Base-by-base conservation (phyloP, 306 rosid species). In the Quercus suber region DNA sequence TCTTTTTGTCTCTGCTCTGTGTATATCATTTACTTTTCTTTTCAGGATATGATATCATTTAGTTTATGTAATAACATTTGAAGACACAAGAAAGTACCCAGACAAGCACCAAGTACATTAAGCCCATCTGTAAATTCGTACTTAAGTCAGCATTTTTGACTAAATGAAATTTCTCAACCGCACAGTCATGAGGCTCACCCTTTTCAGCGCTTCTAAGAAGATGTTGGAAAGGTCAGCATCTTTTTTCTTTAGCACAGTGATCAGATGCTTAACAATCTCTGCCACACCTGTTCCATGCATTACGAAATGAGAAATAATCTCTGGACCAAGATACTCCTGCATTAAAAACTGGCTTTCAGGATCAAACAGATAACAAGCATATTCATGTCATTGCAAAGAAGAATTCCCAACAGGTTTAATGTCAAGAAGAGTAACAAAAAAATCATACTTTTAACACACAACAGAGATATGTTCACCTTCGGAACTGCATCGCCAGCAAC, bases 241-340 rank as follows among this genome's bases (percentile, higher is more conserved):
- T 57, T 83, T 86, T 86, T 90, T 95, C 88, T 83, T 95, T 60
- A 95, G 81, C 76, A 71, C 82, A 45, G 90, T 85, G 80, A 95
- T 91, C 61, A 95, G 86, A 88, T 89, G 74, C 82, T 91, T 95
- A 78, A 95, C 86, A 78, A 91, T 89, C 76, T 91, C 96, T 8
- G 92, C 81, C 73, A 90, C 92, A 79, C 87, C 83, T 73, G 91
- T 55, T 77, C 98, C 99, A 73, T 95, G 96, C 90, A 89, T 89
- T 65, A 89, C 90, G 78, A 84, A 91, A 83, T 88, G 94, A 77
- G 98, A 95, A 80, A 92, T 83, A 76, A 95, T 90, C 81, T 89
- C 97, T 18, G 98, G 84, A 82, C 93, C 97, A 78, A 92, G 98
- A 83, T 85, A 91, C 53, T 89, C 98, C 99, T 92, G 90, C 91